phyloP scores from a whole-genome alignment of 192 early-diverging fungal species.

The Entomortierella chlamydospora region DNA sequence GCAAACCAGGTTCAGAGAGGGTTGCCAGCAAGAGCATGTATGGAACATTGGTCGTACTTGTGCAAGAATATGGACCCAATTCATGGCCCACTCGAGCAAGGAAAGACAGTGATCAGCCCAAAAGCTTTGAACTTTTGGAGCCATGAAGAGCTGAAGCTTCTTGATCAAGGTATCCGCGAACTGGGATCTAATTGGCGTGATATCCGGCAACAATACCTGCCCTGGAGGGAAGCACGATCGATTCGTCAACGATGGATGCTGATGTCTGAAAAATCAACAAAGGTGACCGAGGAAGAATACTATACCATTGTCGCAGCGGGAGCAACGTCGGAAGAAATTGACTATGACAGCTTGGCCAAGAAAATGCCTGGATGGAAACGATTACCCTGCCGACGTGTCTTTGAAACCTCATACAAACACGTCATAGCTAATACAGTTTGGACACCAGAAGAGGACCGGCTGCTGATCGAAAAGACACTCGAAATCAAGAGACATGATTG shows the following conservation, averaged over 20 bases:
- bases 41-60: slow-evolving; percentile 34
- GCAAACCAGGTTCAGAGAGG: slow-evolving; percentile 25
- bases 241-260: slow-evolving; percentile 38
- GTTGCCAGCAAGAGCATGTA: slow-evolving; percentile 1
- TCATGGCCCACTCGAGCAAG: slow-evolving; percentile 15
- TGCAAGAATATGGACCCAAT: slow-evolving; percentile 25
- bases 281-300: slow-evolving; percentile 33
- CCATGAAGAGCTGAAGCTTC: slow-evolving; percentile 32
- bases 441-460: slow-evolving; percentile 23
- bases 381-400: slow-evolving; percentile 28
- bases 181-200: slow-evolving; percentile 18
- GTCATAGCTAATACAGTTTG: slow-evolving; percentile 16
- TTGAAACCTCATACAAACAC: slow-evolving; percentile 40
- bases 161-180: slow-evolving; percentile 37
- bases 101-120: slow-evolving; percentile 2
- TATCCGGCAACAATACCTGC: slow-evolving; percentile 20
- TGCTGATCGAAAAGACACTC: slow-evolving; percentile 16
- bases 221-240: slow-evolving; percentile 18
- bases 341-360: slow-evolving; percentile 11
- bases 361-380: slow-evolving; percentile 35
- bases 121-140: slow-evolving; percentile 11
- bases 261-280: slow-evolving; percentile 29
- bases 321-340: background rate
- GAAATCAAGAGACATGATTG: slow-evolving; percentile 23
- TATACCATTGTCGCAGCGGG: slow-evolving; percentile 34